phyloP scores from a whole-genome alignment of 2,329 filamentous ascomycete species.

The Talaromyces sp. region DNA sequence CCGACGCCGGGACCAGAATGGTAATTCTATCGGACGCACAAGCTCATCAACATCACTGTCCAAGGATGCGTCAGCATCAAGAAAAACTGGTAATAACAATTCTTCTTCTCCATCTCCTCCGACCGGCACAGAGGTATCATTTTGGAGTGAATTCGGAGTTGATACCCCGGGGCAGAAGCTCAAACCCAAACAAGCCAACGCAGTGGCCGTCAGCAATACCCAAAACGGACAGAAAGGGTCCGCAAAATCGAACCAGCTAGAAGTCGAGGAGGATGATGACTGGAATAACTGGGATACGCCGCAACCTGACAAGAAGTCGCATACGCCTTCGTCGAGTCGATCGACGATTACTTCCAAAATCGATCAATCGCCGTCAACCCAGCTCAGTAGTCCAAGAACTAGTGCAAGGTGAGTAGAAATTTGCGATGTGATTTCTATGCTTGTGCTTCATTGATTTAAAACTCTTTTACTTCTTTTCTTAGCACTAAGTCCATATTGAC shows the following conservation, averaged over 20 bases:
- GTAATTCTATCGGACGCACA: constrained; percentile 27
- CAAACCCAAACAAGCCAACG: constrained; percentile 24
- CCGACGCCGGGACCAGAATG: constrained; percentile 33
- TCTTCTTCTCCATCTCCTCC: constrained; percentile 26
- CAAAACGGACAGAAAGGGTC: constrained; percentile 38
- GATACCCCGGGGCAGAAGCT: constrained; percentile 45
- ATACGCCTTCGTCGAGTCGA: constrained; percentile 46
- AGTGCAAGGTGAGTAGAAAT: constrained; percentile 48
- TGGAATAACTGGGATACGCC: constrained; percentile 59
- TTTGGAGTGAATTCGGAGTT: constrained; percentile 52
- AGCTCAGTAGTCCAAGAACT: constrained; percentile 51
- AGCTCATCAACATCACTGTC: constrained; percentile 31
- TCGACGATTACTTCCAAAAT: constrained; percentile 51
- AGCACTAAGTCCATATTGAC: constrained; percentile 24
- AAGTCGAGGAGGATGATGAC: constrained; percentile 47
- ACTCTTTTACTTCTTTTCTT: neutral
- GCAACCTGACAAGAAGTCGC: constrained; percentile 32
- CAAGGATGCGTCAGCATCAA: constrained; percentile 25
- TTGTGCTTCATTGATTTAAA: constrained; percentile 10
- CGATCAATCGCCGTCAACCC: constrained; percentile 44
- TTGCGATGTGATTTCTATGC: constrained; percentile 23
- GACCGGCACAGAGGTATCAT: constrained; percentile 44
- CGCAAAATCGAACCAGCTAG: constrained; percentile 38
- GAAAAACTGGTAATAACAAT: constrained; percentile 41
- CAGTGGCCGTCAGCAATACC: constrained; percentile 24